These are phyloP conservation scores for Schizophyllum commune DNA, from an alignment of 1,284 basidiomycete genomes.

Conservation along the genomic window DNA sequence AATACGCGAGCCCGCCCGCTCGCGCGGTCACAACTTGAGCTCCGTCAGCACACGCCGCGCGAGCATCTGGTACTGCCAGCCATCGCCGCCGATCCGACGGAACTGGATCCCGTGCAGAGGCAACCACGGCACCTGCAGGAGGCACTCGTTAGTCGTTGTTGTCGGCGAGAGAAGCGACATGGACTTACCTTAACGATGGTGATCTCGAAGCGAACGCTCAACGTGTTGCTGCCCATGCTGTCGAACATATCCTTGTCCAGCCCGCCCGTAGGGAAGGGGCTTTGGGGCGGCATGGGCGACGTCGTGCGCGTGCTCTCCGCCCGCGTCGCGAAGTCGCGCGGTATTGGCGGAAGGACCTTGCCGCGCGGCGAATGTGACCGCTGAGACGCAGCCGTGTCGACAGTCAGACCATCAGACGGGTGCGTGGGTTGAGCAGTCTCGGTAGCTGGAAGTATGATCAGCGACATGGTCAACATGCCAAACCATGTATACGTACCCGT, in stretches of 20 bases:
- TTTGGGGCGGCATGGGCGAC: slow-evolving; percentile 22
- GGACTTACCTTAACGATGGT: slow-evolving; percentile 80
- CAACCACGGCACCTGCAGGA: slow-evolving; percentile 78
- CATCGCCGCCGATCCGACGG: slow-evolving; percentile 85
- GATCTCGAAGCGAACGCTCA: slow-evolving; percentile 90
- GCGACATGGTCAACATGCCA: background rate
- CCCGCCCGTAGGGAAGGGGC: slow-evolving; percentile 45
- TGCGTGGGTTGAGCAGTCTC: slow-evolving; percentile 17
- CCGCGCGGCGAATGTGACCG: slow-evolving; percentile 20
- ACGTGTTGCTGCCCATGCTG: slow-evolving; percentile 60
- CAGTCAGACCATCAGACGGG: slow-evolving; percentile 9
- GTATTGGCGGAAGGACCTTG: slow-evolving; percentile 68
- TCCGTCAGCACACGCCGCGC: slow-evolving; percentile 91
- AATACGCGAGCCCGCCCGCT: background rate
- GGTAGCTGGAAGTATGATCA: background rate
- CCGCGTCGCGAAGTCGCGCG: slow-evolving; percentile 49
- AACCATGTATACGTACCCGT: slow-evolving; percentile 2
- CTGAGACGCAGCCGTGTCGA: slow-evolving; percentile 22
- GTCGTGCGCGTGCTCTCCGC: slow-evolving; percentile 31
- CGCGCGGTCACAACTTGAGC: slow-evolving; percentile 67
- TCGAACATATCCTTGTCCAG: slow-evolving; percentile 67
- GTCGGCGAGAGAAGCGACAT: slow-evolving; percentile 5
- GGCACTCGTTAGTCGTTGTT: background rate
- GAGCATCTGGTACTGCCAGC: slow-evolving; percentile 97
- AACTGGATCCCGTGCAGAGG: slow-evolving; percentile 96